Base-by-base conservation (phyloP, 192 early-diverging fungal species). In the Funneliformis mosseae region DNA sequence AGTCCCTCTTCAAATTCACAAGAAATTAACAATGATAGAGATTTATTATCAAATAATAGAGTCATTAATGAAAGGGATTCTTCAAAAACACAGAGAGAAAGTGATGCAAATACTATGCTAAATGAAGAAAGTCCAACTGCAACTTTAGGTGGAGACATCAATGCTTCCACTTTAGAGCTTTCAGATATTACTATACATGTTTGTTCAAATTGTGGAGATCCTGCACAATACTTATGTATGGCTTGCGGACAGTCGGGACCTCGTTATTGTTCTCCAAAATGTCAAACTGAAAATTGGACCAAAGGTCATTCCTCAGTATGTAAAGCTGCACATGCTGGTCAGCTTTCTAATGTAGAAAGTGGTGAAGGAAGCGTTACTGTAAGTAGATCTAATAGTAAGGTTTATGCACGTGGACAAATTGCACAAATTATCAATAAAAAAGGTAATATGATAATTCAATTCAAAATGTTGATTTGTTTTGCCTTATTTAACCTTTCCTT, bases 381-480 rank as follows among this genome's bases (percentile, higher is more conserved):
- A 8, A 67, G 33, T 25, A 67, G 6, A 4, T 2, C 64, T 12
- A 38, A 38, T 38, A 25, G 14, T 67, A 67, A 67, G 21, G 64
- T 25, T 33, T n/a, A 33, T 6, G 33, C 12, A 18, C 25, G 64
- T 12, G 64, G 64, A 67, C n/a, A 67, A 25, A 28, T 67, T 28
- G 64, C 64, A 67, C 64, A 67, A 67, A 8, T 67, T 67, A 67
- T 67, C 14, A 67, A 67, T 67, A 38, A 25, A 33, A 67, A 18
- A 16, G 12, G 2, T 28, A n/a, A n/a, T n/a, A n/a, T 25, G 11
- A 38, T 25, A 14, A 18, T 28, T n/a, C 27, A 27, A 27, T n/a
- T n/a, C n/a, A 67, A 38, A 4, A 18, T 55, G 1, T 55, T 43
- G 42, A 55, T 21, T 55, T 55, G 18, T 55, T 55, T 18, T 55